Evolutionary conservation across 169 alveolate species (phyloP).

Genomic region (Plasmodium fragile): DNA sequence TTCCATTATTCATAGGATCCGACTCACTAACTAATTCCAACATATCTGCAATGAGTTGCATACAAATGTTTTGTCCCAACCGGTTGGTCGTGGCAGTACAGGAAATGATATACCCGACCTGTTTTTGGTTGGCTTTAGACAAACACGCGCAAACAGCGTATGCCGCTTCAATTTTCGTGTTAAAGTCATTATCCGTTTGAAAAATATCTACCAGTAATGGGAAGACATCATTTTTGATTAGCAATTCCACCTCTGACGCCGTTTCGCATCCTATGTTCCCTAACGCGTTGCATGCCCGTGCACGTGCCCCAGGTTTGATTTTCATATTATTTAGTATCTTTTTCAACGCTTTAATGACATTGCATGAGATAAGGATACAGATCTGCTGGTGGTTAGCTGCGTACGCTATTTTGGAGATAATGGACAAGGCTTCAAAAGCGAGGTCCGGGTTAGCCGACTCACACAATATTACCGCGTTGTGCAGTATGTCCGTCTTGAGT

Average conservation of each 20-base stretch:
- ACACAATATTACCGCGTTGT: slow-evolving; percentile 73
- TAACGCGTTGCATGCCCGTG: slow-evolving; percentile 91
- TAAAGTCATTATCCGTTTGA: slow-evolving; percentile 86
- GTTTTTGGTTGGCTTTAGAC: slow-evolving; percentile 86
- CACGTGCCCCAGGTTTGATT: slow-evolving; percentile 84
- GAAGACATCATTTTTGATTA: slow-evolving; percentile 87
- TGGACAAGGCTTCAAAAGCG: slow-evolving; percentile 90
- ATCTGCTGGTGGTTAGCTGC: slow-evolving; percentile 87
- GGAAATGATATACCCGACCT: slow-evolving; percentile 89
- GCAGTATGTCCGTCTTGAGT: slow-evolving; percentile 73
- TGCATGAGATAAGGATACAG: slow-evolving; percentile 81
- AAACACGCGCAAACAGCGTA: slow-evolving; percentile 92
- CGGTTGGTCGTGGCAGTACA: slow-evolving; percentile 83
- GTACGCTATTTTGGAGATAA: slow-evolving; percentile 89
- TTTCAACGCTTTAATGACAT: slow-evolving; percentile 85
- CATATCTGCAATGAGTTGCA: slow-evolving; percentile 88
- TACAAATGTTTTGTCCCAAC: slow-evolving; percentile 78
- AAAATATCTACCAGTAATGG: slow-evolving; percentile 86
- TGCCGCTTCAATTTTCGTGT: slow-evolving; percentile 90
- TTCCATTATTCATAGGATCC: slow-evolving; percentile 89
- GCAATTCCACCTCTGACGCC: slow-evolving; percentile 85
- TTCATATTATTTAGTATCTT: slow-evolving; percentile 86
- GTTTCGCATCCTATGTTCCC: slow-evolving; percentile 92
- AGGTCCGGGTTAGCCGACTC: slow-evolving; percentile 79
- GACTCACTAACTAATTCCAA: slow-evolving; percentile 87